phyloP scores from a whole-genome alignment of 2,329 filamentous ascomycete species.

The Calonectria pauciramosa region DNA sequence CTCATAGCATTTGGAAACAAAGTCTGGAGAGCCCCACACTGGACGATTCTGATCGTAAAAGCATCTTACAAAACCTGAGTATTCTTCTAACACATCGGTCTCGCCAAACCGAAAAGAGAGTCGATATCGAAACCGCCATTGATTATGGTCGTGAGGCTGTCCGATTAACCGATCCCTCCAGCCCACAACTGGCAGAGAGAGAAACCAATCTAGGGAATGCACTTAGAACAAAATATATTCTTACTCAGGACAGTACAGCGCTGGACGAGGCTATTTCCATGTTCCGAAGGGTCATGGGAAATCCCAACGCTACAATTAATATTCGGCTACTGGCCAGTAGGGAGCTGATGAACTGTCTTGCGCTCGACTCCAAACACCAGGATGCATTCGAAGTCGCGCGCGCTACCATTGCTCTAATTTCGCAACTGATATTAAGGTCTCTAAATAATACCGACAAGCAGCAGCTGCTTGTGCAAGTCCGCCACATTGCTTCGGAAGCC shows the following conservation, averaged over 20 bases:
- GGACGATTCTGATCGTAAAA: background rate
- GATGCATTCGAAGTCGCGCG: background rate
- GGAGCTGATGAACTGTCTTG: background rate
- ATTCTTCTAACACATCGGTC: background rate
- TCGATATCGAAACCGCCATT: background rate
- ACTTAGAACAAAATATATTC: background rate
- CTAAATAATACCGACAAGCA: background rate
- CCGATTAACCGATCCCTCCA: background rate
- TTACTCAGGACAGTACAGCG: background rate
- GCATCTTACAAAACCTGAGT: background rate
- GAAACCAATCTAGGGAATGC: background rate
- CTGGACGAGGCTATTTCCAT: background rate
- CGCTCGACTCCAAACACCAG: background rate
- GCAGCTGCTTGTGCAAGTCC: background rate
- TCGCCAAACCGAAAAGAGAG: background rate
- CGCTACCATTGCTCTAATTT: background rate
- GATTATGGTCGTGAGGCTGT: background rate
- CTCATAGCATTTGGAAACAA: background rate
- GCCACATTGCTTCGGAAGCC: background rate
- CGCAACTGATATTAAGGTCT: background rate
- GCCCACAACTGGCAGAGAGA: background rate
- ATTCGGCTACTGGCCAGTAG: background rate
- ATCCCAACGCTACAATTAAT: background rate
- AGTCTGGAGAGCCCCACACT: background rate
- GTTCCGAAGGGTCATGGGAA: background rate